These are phyloP conservation scores for Escallonia rubra DNA, from an alignment of 129 eudicot species.

Conservation along the genomic window DNA sequence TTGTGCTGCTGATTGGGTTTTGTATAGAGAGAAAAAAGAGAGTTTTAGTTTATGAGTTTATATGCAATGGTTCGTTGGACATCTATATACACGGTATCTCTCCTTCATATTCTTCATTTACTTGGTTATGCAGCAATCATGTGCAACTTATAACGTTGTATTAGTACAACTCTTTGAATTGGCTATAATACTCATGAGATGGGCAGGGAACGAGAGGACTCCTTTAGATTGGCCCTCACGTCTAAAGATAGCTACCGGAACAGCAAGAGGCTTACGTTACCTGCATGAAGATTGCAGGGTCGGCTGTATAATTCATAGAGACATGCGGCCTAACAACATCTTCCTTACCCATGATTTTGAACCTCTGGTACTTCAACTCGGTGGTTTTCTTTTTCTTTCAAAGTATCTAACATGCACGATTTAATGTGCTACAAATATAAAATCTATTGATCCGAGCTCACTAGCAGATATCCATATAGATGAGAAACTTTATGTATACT, in stretches of 20 bases:
- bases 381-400: not conserved
- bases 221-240: slow-evolving; percentile 64
- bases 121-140: not conserved
- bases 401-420: too few relatives aligned
- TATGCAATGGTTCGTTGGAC: slow-evolving; percentile 87
- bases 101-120: not conserved
- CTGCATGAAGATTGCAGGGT: slow-evolving; percentile 98
- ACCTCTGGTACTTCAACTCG: slow-evolving; percentile 62
- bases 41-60: slow-evolving; percentile 76
- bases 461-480: not conserved
- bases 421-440: not conserved
- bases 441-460: not conserved
- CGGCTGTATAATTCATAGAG: slow-evolving; percentile 78
- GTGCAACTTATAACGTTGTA: too few relatives aligned
- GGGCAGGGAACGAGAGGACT: slow-evolving; percentile 39
- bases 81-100: slow-evolving; percentile 73
- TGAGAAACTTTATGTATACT: not conserved
- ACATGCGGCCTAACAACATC: slow-evolving; percentile 82
- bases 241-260: slow-evolving; percentile 74
- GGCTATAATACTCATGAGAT: not conserved
- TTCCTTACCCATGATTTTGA: slow-evolving; percentile 87
- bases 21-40: slow-evolving; percentile 60
- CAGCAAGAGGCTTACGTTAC: slow-evolving; percentile 94
- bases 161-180: too few relatives aligned
- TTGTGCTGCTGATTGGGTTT: slow-evolving; percentile 85